These are phyloP conservation scores for Fusarium newnesense DNA, from an alignment of 2,329 filamentous ascomycete species.

Conservation along the genomic window DNA sequence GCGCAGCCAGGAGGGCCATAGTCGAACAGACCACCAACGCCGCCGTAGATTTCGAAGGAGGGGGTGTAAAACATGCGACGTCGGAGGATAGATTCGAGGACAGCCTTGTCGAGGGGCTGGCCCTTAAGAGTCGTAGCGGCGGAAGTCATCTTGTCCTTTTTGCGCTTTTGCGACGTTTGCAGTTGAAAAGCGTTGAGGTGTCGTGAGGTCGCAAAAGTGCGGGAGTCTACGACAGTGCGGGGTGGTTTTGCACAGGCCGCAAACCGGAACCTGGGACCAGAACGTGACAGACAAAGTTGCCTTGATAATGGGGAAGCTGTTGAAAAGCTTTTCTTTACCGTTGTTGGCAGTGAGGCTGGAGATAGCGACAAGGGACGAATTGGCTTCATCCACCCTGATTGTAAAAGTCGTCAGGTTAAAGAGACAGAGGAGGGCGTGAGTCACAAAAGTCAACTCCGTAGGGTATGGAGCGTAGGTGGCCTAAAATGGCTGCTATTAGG, in stretches of 20 bases:
- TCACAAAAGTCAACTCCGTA: slow-evolving; percentile 40
- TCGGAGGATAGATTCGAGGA: slow-evolving; percentile 86
- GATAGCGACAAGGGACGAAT: slow-evolving; percentile 38
- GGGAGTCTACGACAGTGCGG: slow-evolving; percentile 35
- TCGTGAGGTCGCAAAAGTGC: slow-evolving; percentile 46
- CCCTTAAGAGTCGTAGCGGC: slow-evolving; percentile 83
- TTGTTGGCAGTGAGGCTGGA: slow-evolving; percentile 22
- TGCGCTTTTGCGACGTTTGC: slow-evolving; percentile 42
- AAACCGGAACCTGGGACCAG: slow-evolving; percentile 33
- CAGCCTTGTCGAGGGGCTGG: slow-evolving; percentile 84
- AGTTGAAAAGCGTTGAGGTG: slow-evolving; percentile 46
- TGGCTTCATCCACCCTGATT: slow-evolving; percentile 45
- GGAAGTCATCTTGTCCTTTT: slow-evolving; percentile 55
- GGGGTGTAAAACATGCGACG: slow-evolving; percentile 95
- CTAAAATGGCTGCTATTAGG: slow-evolving; percentile 8
- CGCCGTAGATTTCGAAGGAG: slow-evolving; percentile 94
- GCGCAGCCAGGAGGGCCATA: slow-evolving; percentile 91
- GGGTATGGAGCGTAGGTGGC: neutral
- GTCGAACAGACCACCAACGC: slow-evolving; percentile 89
- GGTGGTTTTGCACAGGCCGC: slow-evolving; percentile 40
- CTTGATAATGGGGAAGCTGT: slow-evolving; percentile 30
- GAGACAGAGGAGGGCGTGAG: slow-evolving; percentile 41
- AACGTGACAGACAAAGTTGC: slow-evolving; percentile 28
- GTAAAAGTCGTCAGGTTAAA: slow-evolving; percentile 24
- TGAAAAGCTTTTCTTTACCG: slow-evolving; percentile 11